Conservation (phyloP, 192 early-diverging fungal species). For the Coemansia sp. region DNA sequence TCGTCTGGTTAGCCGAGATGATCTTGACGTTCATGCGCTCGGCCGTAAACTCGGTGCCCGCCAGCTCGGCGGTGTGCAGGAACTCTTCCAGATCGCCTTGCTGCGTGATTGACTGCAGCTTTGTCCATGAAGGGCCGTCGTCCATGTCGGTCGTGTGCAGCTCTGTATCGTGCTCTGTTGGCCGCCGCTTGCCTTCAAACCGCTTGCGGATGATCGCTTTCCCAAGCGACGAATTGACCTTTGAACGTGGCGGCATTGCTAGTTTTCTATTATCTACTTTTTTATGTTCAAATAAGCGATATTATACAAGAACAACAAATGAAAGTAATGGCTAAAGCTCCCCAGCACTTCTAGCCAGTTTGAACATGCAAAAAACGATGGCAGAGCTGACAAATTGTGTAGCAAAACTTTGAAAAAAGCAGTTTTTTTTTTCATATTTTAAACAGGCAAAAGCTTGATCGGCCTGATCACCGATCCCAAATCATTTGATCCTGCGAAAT, state of each 20-base stretch:
- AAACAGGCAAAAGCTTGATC: background rate
- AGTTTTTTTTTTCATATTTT: background rate
- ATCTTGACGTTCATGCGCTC: constrained; percentile 77
- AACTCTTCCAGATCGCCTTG: constrained; percentile 97
- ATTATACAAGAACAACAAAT: background rate
- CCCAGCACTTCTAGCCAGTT: background rate
- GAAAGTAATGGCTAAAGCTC: background rate
- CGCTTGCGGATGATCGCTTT: constrained; percentile 52
- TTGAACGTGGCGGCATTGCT: constrained; percentile 34
- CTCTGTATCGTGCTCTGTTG: constrained; percentile 48
- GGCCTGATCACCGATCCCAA: background rate
- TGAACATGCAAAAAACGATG: background rate
- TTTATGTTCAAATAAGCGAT: background rate
- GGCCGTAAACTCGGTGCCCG: constrained; percentile 91
- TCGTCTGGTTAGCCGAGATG: constrained; percentile 59
- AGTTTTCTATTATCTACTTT: background rate
- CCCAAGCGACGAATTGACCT: constrained; percentile 44
- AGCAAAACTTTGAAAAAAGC: background rate
- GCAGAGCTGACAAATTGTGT: constrained; percentile 1
- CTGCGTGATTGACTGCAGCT: constrained; percentile 93
- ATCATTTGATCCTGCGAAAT: background rate
- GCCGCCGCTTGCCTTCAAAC: constrained; percentile 54
- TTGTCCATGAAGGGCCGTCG: constrained; percentile 80
- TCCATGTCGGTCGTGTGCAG: constrained; percentile 84
- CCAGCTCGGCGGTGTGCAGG: constrained; percentile 89